Evolutionary conservation across 805 yeast species (phyloP).

Genomic region (Dipodascus geniculatus): DNA sequence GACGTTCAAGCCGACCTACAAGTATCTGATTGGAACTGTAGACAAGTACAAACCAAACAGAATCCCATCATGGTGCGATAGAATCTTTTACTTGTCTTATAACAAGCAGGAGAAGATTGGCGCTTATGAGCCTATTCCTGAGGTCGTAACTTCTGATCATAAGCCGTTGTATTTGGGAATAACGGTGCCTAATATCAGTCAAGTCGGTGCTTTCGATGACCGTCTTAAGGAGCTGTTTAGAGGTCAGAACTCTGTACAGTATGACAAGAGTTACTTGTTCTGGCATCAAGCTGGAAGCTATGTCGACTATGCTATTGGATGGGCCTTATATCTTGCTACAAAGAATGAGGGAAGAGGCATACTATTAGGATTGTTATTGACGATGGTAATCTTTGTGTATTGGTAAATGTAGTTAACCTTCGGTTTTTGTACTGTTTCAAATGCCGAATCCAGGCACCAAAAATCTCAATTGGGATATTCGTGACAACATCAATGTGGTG

Average conservation of each 20-base stretch:
- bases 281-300: constrained; percentile 4
- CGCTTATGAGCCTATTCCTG: constrained; percentile 38
- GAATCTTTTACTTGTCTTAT: constrained; percentile 51
- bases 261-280: neutral
- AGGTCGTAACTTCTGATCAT: constrained; percentile 59
- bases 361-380: neutral
- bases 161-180: constrained; percentile 56
- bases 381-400: neutral
- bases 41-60: constrained; percentile 47
- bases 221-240: no score
- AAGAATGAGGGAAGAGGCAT: neutral
- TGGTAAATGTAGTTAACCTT: no score
- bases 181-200: constrained; percentile 29
- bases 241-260: neutral
- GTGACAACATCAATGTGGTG: neutral
- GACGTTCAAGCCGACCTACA: constrained; percentile 69
- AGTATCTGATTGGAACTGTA: constrained; percentile 38
- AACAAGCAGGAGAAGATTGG: constrained; percentile 20
- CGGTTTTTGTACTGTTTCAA: no score
- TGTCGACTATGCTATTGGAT: constrained; percentile 3
- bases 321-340: neutral
- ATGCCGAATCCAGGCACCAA: neutral
- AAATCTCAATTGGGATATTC: neutral
- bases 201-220: neutral
- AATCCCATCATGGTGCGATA: constrained; percentile 83